Evolutionary conservation across 1,284 basidiomycete species (phyloP).

Genomic region (Ganoderma sinense): DNA sequence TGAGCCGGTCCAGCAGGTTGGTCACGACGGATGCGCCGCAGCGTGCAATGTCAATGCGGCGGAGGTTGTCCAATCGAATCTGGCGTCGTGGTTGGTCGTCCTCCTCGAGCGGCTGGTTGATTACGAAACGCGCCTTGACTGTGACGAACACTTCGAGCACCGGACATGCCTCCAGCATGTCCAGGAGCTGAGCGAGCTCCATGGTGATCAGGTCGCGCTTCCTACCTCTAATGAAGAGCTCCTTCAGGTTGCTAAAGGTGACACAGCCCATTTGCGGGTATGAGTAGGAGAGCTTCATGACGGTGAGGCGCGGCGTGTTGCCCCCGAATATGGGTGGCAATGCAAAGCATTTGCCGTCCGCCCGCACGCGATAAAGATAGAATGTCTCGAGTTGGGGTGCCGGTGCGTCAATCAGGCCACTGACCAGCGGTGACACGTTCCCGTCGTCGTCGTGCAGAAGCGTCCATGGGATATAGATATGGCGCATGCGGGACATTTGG

Average conservation of each 20-base stretch:
- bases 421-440: slow-evolving; percentile 33
- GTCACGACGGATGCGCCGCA: slow-evolving; percentile 32
- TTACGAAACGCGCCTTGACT: slow-evolving; percentile 34
- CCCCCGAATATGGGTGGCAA: slow-evolving; percentile 37
- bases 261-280: slow-evolving; percentile 32
- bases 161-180: slow-evolving; percentile 38
- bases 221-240: slow-evolving; percentile 38
- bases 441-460: slow-evolving; percentile 33
- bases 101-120: slow-evolving; percentile 25
- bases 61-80: slow-evolving; percentile 35
- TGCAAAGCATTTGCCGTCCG: slow-evolving; percentile 32
- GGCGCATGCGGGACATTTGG: slow-evolving; percentile 37
- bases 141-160: slow-evolving; percentile 36
- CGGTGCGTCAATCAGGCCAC: slow-evolving; percentile 32
- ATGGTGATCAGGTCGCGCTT: slow-evolving; percentile 37
- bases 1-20: slow-evolving; percentile 36
- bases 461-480: slow-evolving; percentile 38
- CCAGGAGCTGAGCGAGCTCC: slow-evolving; percentile 34
- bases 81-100: slow-evolving; percentile 31
- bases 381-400: slow-evolving; percentile 39
- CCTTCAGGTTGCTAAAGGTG: slow-evolving; percentile 31
- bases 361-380: slow-evolving; percentile 34
- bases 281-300: slow-evolving; percentile 36
- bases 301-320: slow-evolving; percentile 35
- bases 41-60: slow-evolving; percentile 37